A percentile compares a stretch with the other conserved stretches of the same genome.
Conservation (phyloP, 2,329 filamentous ascomycete genomes). For the Amphichorda felina region DNA sequence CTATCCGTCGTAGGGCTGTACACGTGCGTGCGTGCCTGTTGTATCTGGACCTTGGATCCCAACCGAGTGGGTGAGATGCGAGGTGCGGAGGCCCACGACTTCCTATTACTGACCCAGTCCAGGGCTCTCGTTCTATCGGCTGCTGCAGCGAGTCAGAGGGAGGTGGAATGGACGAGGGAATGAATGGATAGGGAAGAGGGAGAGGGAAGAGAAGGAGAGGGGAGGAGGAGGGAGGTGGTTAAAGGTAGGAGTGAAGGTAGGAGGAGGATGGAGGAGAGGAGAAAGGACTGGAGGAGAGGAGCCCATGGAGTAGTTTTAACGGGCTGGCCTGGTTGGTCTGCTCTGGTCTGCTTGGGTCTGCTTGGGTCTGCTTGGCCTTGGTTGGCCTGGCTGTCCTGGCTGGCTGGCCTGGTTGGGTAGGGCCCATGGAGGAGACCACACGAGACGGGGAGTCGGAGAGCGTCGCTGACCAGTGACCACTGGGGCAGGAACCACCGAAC, state of each 20-base stretch:
- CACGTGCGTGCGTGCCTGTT: neutral
- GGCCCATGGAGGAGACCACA: too few relatives aligned
- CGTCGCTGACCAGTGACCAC: too few relatives aligned
- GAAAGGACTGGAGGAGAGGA: conserved; percentile 44
- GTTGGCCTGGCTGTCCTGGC: too few relatives aligned
- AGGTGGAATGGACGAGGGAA: conserved; percentile 36
- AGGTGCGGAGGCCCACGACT: neutral
- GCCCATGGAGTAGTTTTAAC: conserved; percentile 21
- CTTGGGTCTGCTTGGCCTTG: too few relatives aligned
- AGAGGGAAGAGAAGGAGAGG: conserved; percentile 15
- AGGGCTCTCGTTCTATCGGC: neutral
- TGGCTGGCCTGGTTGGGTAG: too few relatives aligned
- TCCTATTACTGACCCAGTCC: neutral
- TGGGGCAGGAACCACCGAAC: too few relatives aligned
- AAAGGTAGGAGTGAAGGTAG: conserved; percentile 32
- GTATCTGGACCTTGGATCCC: neutral
- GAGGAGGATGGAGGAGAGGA: conserved; percentile 40
- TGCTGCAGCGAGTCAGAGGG: conserved; percentile 27
- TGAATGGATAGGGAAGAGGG: conserved; percentile 34
- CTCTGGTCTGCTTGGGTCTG: too few relatives aligned
- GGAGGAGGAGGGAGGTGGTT: conserved; percentile 24
- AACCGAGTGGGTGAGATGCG: neutral
- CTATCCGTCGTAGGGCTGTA: conserved; percentile 5
- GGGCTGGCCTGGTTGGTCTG: neutral
- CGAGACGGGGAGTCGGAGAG: too few relatives aligned